Percentiles rank a stretch among this genome's conserved stretches.
These are phyloP conservation scores for Solanum hybrid DNA, from an alignment of 305 asterid species.

Conservation along the genomic window DNA sequence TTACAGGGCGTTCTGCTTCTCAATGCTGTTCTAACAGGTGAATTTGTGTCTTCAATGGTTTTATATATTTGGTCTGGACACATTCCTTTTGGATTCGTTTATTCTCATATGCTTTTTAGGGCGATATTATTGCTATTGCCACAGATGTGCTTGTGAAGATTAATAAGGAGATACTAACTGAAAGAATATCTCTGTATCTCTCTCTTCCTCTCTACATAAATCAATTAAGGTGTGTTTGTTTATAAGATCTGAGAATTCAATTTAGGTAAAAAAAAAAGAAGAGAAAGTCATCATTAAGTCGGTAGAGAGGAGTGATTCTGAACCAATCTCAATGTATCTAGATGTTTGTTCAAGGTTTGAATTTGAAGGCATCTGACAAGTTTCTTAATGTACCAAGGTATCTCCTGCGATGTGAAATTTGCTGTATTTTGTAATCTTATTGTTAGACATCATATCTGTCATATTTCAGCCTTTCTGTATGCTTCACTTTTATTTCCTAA, in stretches of 20 bases:
- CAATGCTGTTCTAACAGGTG: slow-evolving; percentile 40
- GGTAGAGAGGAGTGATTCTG: neutral
- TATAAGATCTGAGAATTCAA: neutral
- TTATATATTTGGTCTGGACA: neutral
- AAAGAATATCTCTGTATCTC: neutral
- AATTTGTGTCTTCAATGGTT: neutral
- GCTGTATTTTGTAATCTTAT: neutral
- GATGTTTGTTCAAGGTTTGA: neutral
- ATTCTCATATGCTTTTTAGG: neutral
- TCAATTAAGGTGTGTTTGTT: neutral
- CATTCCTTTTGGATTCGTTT: neutral
- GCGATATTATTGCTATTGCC: neutral
- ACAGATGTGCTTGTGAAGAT: neutral
- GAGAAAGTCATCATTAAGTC: neutral
- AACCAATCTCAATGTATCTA: neutral
- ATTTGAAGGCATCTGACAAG: neutral
- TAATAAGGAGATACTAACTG: neutral
- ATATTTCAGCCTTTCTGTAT: neutral
- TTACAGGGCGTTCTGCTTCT: slow-evolving; percentile 34
- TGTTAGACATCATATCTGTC: neutral
- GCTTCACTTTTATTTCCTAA: neutral
- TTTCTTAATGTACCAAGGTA: neutral
- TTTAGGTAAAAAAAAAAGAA: neutral
- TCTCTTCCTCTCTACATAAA: neutral
- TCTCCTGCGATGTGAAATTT: neutral